phyloP scores from a whole-genome alignment of 2,329 filamentous ascomycete species.

The Ceratocystis alfenasii region DNA sequence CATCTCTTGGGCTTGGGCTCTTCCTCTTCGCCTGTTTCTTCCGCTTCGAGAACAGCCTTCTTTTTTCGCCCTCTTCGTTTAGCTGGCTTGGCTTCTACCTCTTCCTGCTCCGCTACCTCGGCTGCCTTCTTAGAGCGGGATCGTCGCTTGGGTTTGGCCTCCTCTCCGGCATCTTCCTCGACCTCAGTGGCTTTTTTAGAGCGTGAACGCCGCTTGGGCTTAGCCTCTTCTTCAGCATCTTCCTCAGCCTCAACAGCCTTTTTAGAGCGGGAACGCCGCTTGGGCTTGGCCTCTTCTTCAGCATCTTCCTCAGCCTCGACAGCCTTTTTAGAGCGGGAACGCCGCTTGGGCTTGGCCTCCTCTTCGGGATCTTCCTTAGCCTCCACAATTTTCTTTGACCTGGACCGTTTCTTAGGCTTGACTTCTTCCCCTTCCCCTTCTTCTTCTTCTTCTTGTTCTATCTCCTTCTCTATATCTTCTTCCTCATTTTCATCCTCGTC shows the following conservation, averaged over 20 bases:
- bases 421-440: neutral
- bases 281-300: neutral
- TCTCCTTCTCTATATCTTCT: neutral
- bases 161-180: neutral
- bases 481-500: neutral
- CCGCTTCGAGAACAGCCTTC: neutral
- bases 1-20: neutral
- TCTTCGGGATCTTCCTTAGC: neutral
- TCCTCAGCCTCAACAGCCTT: neutral
- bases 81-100: neutral
- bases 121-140: neutral
- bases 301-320: neutral
- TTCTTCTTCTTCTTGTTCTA: neutral
- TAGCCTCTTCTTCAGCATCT: neutral
- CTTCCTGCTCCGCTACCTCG: conserved; percentile 1
- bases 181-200: neutral
- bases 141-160: neutral
- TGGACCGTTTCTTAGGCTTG: neutral
- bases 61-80: conserved; percentile 12
- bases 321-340: neutral
- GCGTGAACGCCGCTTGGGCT: neutral
- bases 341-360: neutral
- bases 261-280: neutral
- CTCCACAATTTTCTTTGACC: neutral
- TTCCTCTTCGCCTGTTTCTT: neutral